Evolutionary conservation across 495 filamentous ascomycete species (phyloP).

Genomic region (Hypoxylon cercidicola): DNA sequence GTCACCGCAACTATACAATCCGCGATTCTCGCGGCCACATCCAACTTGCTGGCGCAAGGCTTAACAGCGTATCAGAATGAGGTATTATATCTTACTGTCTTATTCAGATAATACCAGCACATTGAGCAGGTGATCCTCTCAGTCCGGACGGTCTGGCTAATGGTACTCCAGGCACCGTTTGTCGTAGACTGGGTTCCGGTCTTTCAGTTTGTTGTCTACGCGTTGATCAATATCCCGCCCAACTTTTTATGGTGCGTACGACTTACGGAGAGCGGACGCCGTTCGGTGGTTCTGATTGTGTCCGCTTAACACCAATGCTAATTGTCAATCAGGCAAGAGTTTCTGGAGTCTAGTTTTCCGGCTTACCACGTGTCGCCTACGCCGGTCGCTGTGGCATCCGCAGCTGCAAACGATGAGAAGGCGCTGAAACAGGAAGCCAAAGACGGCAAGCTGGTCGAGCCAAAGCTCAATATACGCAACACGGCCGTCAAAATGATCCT

Average conservation of each 20-base stretch:
- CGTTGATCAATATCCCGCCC: constrained; percentile 78
- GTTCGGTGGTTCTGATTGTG: not conserved
- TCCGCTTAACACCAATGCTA: constrained; percentile 8
- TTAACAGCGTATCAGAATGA: constrained; percentile 73
- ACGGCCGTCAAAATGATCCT: constrained; percentile 82
- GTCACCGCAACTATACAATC: constrained; percentile 75
- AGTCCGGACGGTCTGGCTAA: constrained; percentile 12
- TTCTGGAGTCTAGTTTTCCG: constrained; percentile 62
- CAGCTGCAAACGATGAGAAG: constrained; percentile 53
- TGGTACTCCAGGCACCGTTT: constrained; percentile 56
- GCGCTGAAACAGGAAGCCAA: constrained; percentile 54
- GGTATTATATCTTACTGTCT: constrained; percentile 62
- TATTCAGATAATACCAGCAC: not conserved
- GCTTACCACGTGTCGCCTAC: constrained; percentile 53
- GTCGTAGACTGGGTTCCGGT: constrained; percentile 70
- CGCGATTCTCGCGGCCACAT: constrained; percentile 74
- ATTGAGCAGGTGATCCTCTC: not conserved
- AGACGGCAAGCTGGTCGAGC: constrained; percentile 54
- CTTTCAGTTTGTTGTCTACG: constrained; percentile 82
- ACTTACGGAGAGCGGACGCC: not conserved
- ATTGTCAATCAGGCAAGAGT: constrained; percentile 55
- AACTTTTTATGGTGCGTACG: constrained; percentile 85
- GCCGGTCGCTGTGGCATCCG: constrained; percentile 47
- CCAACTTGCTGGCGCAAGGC: constrained; percentile 84
- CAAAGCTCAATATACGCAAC: constrained; percentile 71